Evolutionary conservation across 805 yeast genomes (phyloP).

Genomic region (Candida insectalens): DNA sequence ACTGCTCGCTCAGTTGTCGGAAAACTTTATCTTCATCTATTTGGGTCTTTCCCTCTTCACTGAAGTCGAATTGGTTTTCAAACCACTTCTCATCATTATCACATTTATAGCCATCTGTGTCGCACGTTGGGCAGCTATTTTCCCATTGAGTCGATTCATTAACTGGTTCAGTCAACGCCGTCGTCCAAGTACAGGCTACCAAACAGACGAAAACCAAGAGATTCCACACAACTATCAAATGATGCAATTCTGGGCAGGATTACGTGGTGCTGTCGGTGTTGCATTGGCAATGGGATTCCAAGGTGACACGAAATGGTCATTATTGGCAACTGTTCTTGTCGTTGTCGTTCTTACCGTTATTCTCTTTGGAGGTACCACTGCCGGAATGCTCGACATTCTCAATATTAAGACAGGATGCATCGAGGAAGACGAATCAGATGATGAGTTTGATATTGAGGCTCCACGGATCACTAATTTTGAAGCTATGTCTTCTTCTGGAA

Average conservation of each 20-base stretch:
- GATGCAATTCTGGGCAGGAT: slow-evolving; percentile 99
- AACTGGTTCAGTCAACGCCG: slow-evolving; percentile 68
- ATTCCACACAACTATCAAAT: slow-evolving; percentile 92
- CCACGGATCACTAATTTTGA: slow-evolving; percentile 20
- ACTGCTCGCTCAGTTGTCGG: slow-evolving; percentile 87
- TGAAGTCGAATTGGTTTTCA: slow-evolving; percentile 89
- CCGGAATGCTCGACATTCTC: slow-evolving; percentile 92
- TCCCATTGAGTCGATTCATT: slow-evolving; percentile 79
- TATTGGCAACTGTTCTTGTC: slow-evolving; percentile 90
- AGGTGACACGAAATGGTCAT: slow-evolving; percentile 83
- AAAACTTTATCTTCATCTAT: slow-evolving; percentile 93
- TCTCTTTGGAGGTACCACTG: slow-evolving; percentile 96
- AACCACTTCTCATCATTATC: slow-evolving; percentile 85
- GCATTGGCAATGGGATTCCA: slow-evolving; percentile 96
- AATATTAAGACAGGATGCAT: slow-evolving; percentile 89
- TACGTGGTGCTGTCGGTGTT: slow-evolving; percentile 98
- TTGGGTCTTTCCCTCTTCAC: slow-evolving; percentile 91
- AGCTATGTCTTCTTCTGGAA: background rate
- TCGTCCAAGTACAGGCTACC: slow-evolving; percentile 33
- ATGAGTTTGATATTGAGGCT: slow-evolving; percentile 90
- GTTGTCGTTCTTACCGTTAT: slow-evolving; percentile 96
- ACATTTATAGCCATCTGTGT: slow-evolving; percentile 86
- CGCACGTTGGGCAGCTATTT: slow-evolving; percentile 95
- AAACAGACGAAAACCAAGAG: slow-evolving; percentile 56
- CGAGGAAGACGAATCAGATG: slow-evolving; percentile 78